Evolutionary conservation across 306 rosid species (phyloP).

Genomic region (Cucurbita maxima): DNA sequence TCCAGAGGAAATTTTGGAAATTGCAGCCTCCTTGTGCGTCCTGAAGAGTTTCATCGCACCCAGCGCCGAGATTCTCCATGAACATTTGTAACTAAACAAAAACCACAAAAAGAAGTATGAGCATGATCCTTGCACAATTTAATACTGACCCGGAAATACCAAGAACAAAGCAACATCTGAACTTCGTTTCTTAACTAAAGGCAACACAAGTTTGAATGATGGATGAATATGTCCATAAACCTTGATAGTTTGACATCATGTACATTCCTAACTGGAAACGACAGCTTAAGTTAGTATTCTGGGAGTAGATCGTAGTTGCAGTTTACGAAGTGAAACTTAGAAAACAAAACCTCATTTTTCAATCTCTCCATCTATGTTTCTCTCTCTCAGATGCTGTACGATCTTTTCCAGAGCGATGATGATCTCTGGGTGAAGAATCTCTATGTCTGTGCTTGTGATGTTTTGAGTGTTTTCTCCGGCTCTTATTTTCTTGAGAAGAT

Average conservation of each 20-base stretch:
- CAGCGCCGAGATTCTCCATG: background rate
- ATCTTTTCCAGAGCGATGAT: constrained; percentile 29
- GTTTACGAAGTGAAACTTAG: background rate
- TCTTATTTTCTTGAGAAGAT: constrained; percentile 50
- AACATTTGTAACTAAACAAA: background rate
- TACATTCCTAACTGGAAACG: background rate
- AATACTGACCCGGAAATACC: background rate
- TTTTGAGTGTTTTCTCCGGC: constrained; percentile 50
- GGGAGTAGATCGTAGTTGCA: background rate
- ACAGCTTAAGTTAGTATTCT: background rate
- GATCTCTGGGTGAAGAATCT: constrained; percentile 40
- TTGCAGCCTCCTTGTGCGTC: background rate
- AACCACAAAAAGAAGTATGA: background rate
- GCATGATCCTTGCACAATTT: background rate
- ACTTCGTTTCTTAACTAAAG: background rate
- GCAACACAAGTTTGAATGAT: background rate
- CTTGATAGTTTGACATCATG: background rate
- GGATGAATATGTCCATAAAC: background rate
- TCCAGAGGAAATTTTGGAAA: background rate
- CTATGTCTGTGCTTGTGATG: constrained; percentile 36
- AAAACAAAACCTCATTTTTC: background rate
- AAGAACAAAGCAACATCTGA: background rate
- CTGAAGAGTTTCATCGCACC: background rate
- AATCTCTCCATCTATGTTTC: constrained; percentile 12
- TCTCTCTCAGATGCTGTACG: constrained; percentile 33